Conservation (phyloP, 768 basidiomycete species). For the Hemileccinum rubropunctum region DNA sequence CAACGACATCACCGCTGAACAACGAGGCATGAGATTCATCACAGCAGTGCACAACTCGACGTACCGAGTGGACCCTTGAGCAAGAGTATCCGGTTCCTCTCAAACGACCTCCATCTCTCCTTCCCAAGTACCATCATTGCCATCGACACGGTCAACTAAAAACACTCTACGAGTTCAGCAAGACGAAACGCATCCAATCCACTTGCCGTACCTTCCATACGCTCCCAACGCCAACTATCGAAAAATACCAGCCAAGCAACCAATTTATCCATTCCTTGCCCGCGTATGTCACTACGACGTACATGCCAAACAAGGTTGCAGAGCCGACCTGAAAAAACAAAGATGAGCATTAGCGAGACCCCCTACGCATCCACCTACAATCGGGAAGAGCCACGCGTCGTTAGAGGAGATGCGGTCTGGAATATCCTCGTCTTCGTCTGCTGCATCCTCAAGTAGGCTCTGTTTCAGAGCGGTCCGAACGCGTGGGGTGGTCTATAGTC, state of each 20-base stretch:
- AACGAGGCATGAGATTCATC: slow-evolving; percentile 8
- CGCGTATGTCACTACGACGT: slow-evolving; percentile 66
- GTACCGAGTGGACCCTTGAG: slow-evolving; percentile 47
- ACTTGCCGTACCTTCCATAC: slow-evolving; percentile 54
- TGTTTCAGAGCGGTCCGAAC: not conserved
- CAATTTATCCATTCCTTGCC: slow-evolving; percentile 83
- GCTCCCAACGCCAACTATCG: slow-evolving; percentile 59
- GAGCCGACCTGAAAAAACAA: slow-evolving; percentile 61
- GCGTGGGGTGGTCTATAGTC: slow-evolving; percentile 8
- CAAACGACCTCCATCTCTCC: slow-evolving; percentile 56
- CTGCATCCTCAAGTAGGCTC: slow-evolving; percentile 36
- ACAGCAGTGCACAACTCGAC: slow-evolving; percentile 13
- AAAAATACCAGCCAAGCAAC: slow-evolving; percentile 74
- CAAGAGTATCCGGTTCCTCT: slow-evolving; percentile 42
- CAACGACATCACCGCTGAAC: slow-evolving; percentile 35
- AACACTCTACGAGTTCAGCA: not conserved
- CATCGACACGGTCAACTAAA: slow-evolving; percentile 52
- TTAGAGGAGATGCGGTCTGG: slow-evolving; percentile 57
- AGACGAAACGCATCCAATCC: not conserved
- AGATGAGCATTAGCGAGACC: not conserved
- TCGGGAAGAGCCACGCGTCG: slow-evolving; percentile 75
- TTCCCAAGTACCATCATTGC: slow-evolving; percentile 48
- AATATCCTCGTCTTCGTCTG: slow-evolving; percentile 46
- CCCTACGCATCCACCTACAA: slow-evolving; percentile 46
- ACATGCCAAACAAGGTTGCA: slow-evolving; percentile 63